Base-by-base conservation (phyloP, 2,329 filamentous ascomycete species). In the Coniella vitis region DNA sequence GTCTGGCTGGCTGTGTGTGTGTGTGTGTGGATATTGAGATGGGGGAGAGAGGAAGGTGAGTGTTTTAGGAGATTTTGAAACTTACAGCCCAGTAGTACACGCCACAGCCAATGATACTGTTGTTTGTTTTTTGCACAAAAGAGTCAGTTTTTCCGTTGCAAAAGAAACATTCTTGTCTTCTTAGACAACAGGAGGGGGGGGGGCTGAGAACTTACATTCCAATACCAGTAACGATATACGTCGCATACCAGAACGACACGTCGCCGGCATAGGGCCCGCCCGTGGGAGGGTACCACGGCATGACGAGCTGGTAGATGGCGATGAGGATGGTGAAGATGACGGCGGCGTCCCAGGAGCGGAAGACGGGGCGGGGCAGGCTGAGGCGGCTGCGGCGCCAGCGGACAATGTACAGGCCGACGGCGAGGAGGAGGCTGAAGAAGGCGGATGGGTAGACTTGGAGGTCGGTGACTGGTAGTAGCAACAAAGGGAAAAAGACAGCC, bases 201-300 rank as follows among this genome's bases (percentile, higher is more conserved):
- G 4, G 5, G 37, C 25, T 13, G 21, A 2, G 19, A 20, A 74
- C 76, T 69, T 67, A 80, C 76, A 86, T 74, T 19, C 63, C 81
- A 49, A 87, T 73, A 0, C 84, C 83, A 0, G 79, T 75, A 0
- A 81, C 76, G 17, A 76, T 74, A 56, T 87, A 87, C 0, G 83
- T 87, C 1, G 73, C 83, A 55, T 87, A 89, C 78, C 80, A 88
- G 63, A 89, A 88, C 46, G 76, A 83, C 1, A 87, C 83, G 48
- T 83, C 78, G 0, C 83, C 84, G 0, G 75, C 78, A 31, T 75
- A 73, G 0, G 68, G 67, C 0, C 84, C 84, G 0, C 69, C 73
- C 1, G 70, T 68, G 0, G 84, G 85, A 2, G 84, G 84, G 55
- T 81, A 84, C 84, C 84, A 88, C 0, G 84, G 84, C 72, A 86